phyloP scores from a whole-genome alignment of 2,329 filamentous ascomycete species.

The Lanzia echinophila region DNA sequence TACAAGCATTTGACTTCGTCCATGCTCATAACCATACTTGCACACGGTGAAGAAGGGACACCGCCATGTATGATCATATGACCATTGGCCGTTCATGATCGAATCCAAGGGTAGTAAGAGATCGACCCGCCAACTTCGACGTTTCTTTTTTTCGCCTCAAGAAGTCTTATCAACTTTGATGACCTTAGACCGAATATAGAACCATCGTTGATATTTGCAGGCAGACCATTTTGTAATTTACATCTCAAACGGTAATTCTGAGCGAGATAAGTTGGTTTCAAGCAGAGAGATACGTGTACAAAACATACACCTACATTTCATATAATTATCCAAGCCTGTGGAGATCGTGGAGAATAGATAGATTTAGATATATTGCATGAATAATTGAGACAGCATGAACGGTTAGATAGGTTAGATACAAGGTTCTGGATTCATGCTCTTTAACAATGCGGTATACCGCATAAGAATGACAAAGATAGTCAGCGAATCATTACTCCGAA shows the following conservation, averaged over 20 bases:
- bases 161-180: not conserved
- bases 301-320: not conserved
- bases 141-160: not conserved
- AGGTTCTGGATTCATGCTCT: not conserved
- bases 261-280: not conserved
- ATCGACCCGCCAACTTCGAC: too few species aligned
- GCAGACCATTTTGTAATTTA: too few species aligned
- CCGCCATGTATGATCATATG: not conserved
- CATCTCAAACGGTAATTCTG: not conserved
- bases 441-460: not conserved
- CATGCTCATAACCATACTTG: constrained; percentile 16
- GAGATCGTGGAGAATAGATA: not conserved
- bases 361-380: not conserved
- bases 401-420: not conserved
- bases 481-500: not conserved
- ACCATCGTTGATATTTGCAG: too few species aligned
- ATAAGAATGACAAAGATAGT: not conserved
- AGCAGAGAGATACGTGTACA: not conserved
- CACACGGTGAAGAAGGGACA: not conserved
- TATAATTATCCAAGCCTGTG: not conserved
- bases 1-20: constrained; percentile 33
- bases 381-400: not conserved
- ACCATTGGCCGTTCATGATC: not conserved
- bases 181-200: not conserved
- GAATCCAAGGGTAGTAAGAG: not conserved